Evolutionary conservation across 2,329 filamentous ascomycete species (phyloP), one percentile per base, ranked within the genome.

Genomic region (Stachybotrys chartarum): DNA sequence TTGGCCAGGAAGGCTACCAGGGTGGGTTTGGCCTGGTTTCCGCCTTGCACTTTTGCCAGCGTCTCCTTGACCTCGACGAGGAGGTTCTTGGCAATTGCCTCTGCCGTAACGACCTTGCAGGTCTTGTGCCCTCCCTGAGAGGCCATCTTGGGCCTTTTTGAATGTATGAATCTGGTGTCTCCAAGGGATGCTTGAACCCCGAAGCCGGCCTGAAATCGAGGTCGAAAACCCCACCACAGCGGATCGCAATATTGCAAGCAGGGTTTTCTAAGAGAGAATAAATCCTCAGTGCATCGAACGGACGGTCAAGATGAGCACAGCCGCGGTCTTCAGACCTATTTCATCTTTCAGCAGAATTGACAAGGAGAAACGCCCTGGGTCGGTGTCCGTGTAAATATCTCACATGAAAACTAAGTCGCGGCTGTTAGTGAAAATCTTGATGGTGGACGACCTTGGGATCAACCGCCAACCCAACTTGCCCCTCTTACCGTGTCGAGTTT

Each of bases 1-100:
- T 96, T 97, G 62, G 93, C 91, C 55, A 99, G 79, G 73, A 97
- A 96, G 57, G 93, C 94, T 49, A 93, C 89, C 54, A 99, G 81
- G 58, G 88, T 86, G 39, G 94, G 92, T 68, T 85, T 77, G 47
- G 68, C 64, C 56, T 72, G 72, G 57, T 69, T 69, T 39, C 71
- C 77, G 61, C 82, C 84, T 66, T 86, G 80, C 51, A 96, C 78
- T 60, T 85, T 86, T 66, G 83, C 81, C 57, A 96, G 77, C 7
- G 87, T 89, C 57, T 88, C 82, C 61, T 84, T 80, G 58, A 96
- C 90, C 75, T 97, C 92, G 30, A 77, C 75, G 54, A 96, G 80
- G 53, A 97, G 80, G 55, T 80, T 80, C 75, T 91, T 94, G 62
- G 92, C 91, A 66, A 99, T 91, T 63, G 86, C 88, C 63, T 88